phyloP scores from a whole-genome alignment of 2,329 filamentous ascomycete species.

The Pseudopithomyces chartarum region DNA sequence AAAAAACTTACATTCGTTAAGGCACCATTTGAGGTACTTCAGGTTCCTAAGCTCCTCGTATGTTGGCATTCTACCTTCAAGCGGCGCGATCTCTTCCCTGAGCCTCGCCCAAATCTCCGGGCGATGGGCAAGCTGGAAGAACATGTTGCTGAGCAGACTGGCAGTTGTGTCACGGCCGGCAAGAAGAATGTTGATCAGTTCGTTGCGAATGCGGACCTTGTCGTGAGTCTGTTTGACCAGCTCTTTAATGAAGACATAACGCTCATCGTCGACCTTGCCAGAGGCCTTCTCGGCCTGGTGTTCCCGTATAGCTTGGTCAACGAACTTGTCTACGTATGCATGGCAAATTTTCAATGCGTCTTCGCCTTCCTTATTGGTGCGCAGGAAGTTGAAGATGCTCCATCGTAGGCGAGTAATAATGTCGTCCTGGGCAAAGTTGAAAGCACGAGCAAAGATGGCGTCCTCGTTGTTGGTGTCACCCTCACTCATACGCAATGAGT shows the following conservation, averaged over 20 bases:
- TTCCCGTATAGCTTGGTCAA: constrained; percentile 49
- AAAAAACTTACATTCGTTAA: constrained; percentile 60
- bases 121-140: constrained; percentile 68
- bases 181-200: constrained; percentile 72
- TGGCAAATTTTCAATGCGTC: constrained; percentile 49
- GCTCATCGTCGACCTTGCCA: constrained; percentile 6
- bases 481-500: constrained; percentile 35
- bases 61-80: constrained; percentile 48
- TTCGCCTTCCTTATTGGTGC: constrained; percentile 40
- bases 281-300: constrained; percentile 36
- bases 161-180: constrained; percentile 86
- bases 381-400: constrained; percentile 41
- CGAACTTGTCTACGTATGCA: constrained; percentile 52
- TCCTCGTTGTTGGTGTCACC: constrained; percentile 40
- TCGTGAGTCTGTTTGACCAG: constrained; percentile 74
- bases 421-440: constrained; percentile 49
- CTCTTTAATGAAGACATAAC: constrained; percentile 67
- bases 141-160: constrained; percentile 73
- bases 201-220: constrained; percentile 72
- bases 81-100: constrained; percentile 65
- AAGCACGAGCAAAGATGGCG: constrained; percentile 48
- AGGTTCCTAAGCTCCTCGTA: constrained; percentile 65
- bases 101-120: constrained; percentile 69
- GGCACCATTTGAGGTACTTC: constrained; percentile 63
- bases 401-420: constrained; percentile 44